These are phyloP conservation scores for Phylloporus arenicola DNA, from an alignment of 768 basidiomycete genomes.

Conservation along the genomic window DNA sequence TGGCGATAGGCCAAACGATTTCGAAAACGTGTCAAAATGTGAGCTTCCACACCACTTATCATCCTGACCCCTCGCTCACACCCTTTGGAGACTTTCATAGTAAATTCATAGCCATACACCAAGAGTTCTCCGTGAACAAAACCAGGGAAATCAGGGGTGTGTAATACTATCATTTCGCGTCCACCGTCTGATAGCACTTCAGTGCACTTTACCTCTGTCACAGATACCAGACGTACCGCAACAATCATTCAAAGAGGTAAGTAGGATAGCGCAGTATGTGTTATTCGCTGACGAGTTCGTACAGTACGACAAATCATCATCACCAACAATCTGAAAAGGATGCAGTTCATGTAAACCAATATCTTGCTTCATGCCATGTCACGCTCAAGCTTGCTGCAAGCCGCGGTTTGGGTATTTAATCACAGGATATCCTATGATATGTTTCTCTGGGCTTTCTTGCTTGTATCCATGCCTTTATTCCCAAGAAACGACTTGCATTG, in stretches of 20 bases:
- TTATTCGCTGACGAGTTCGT: conserved; percentile 1
- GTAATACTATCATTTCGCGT: background rate
- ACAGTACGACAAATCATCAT: conserved; percentile 69
- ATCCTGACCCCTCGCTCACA: background rate
- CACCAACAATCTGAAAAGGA: conserved; percentile 56
- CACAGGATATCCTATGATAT: conserved; percentile 12
- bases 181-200: conserved; percentile 8
- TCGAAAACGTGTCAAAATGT: conserved; percentile 73
- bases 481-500: conserved; percentile 11
- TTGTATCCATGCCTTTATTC: conserved; percentile 15
- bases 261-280: conserved; percentile 16
- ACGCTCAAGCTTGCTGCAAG: conserved; percentile 7
- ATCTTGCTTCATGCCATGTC: conserved; percentile 1
- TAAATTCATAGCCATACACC: conserved; percentile 69
- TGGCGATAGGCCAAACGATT: conserved; percentile 74
- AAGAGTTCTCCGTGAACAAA: conserved; percentile 61
- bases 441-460: conserved; percentile 7
- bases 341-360: conserved; percentile 33
- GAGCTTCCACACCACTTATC: conserved; percentile 20
- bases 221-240: conserved; percentile 69
- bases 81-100: conserved; percentile 56
- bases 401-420: conserved; percentile 15
- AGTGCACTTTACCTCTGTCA: conserved; percentile 81
- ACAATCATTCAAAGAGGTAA: conserved; percentile 70
- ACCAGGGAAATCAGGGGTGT: conserved; percentile 71